Conservation (phyloP, 83 land plant species). For the Larix sibirica region DNA sequence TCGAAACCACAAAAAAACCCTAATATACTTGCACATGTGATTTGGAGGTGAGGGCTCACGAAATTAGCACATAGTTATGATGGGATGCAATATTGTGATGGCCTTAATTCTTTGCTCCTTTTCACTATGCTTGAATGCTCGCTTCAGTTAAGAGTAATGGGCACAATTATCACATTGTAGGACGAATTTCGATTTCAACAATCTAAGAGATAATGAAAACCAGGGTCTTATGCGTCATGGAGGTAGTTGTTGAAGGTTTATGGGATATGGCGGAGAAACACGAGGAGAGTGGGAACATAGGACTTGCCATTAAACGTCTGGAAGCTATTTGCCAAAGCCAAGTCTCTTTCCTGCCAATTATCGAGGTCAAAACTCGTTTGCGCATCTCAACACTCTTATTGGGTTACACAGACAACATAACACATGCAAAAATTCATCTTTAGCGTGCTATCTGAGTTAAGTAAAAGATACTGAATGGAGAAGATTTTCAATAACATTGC, state of each 20-base stretch:
- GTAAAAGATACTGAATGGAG: too few species aligned
- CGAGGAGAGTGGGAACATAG: conserved; percentile 57
- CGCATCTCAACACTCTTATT: conserved; percentile 78
- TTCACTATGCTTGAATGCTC: too few species aligned
- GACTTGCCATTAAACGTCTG: conserved; percentile 50
- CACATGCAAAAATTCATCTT: conserved; percentile 89
- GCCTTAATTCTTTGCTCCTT: too few species aligned
- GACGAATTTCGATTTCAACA: too few species aligned
- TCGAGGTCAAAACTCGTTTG: conserved; percentile 92
- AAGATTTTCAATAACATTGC: too few species aligned
- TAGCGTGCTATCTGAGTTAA: conserved; percentile 63
- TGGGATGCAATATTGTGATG: too few species aligned
- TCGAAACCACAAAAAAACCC: too few species aligned
- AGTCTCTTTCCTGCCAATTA: conserved; percentile 78
- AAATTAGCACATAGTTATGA: too few species aligned
- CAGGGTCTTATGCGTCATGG: conserved; percentile 39
- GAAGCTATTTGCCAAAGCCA: conserved; percentile 87
- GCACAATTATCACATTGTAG: too few species aligned
- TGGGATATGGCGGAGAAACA: conserved; percentile 83
- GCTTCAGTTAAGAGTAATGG: too few species aligned
- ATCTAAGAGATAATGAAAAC: background rate
- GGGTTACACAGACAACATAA: conserved; percentile 72
- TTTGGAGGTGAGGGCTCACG: too few species aligned
- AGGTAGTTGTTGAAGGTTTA: conserved; percentile 84
- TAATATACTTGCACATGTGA: too few species aligned